Base-by-base conservation (phyloP, 495 filamentous ascomycete genomes). In the Penicillium silybi region DNA sequence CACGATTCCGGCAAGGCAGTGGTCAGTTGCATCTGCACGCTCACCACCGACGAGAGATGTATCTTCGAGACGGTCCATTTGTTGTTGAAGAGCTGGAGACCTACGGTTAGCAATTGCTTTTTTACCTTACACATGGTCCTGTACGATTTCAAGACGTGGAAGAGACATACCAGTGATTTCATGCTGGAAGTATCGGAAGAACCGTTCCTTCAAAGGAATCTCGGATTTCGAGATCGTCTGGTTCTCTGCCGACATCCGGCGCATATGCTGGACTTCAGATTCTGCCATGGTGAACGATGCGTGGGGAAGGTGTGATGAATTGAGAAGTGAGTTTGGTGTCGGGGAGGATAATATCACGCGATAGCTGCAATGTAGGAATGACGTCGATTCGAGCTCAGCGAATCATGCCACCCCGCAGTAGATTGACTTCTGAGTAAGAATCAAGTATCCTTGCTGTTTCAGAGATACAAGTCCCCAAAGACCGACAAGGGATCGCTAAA, bases 111-210 rank as follows among this genome's bases (percentile, higher is more conserved):
- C 22, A 17, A 44, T 22, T 4, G 4, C 4, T 3, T 10, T 9
- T 18, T 42, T 17, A 3, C 11, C 9, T 42, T 11, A 10, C 13
- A 5, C 2, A 38, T 3, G n/a, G 7, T 18, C n/a, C 2, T 19
- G 37, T 0, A 18, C 18, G 10, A n/a, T 39, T 19, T 39, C 4
- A 19, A 19, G 13, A 11, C 2, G 11, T 8, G n/a, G n/a, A 10
- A 19, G 9, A 9, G 4, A 17, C 61, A 58, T 75, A 89, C 88
- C 77, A 13, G 80, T 83, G 53, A 86, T 83, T 65, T 85, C 80
- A 66, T 82, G 77, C 52, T 87, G 85, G 56, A 92, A 93, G 64
- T 87, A 84, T 54, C 82, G 82, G 65, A 89, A 89, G 75, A 95
- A 92, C 8, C 78, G 78, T 58, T 88, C 85, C 45, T 89, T 91